Base-by-base conservation (phyloP, 2,329 filamentous ascomycete genomes). In the Alternaria postmessia region DNA sequence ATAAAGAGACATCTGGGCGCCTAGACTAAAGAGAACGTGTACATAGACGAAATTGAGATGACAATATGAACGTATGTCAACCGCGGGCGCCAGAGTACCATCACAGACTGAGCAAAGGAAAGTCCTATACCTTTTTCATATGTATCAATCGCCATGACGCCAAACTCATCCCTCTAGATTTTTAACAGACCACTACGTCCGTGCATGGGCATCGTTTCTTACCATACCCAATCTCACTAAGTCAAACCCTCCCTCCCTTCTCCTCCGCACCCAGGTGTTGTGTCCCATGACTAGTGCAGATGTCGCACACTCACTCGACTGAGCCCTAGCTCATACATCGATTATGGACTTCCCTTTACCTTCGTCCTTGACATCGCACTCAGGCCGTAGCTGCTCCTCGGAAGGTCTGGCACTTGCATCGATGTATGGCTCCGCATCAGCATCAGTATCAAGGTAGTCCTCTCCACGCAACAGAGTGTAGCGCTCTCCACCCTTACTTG, bases 391-490 rank as follows among this genome's bases (percentile, higher is more conserved):
- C 30, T 51, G 44, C 14, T 66, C 65, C 20, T 60, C 57, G 8
- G 64, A 57, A 7, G 41, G 4, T n/a, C 63, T 57, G 7, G 38
- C 47, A 12, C 20, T 43, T 6, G 14, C 44, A 48, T 61, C 59
- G 3, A 26, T 14, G 32, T 68, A 68, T 5, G 43, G 41, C 24
- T 56, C 62, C 2, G 62, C 64, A 44, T 69, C 62, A 9, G 63
- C 60, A 42, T 69, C 64, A 8, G 36, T 52, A 54, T 65, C 63
- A 2, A 69, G 57, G n/a, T 69, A 64, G 12, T 62, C 58, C 41
- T 69, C 67, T 28, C 63, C 65, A 4, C 62, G 62, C 48, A 69
- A 38, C 51, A 69, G 49, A 42, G 63, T 69, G 44, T 69, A 69
- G 7, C 58, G 34, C 38, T 62, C 63, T 6, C 41, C 52, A 11